Conservation (phyloP, 768 basidiomycete genomes). For the Collybiopsis luxurians region DNA sequence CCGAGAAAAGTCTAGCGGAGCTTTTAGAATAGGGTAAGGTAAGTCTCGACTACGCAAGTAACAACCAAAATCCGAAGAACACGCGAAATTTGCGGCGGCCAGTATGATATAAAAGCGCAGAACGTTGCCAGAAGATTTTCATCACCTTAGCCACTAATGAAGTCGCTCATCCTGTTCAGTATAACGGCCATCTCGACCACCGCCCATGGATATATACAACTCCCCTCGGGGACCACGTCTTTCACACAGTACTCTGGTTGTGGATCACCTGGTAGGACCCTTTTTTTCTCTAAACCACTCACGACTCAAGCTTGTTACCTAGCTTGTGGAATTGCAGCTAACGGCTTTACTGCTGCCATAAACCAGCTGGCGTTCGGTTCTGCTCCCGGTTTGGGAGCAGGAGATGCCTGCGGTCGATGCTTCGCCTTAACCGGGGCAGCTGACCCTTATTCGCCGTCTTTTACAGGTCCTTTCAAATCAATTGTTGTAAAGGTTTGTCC, state of each 20-base stretch:
- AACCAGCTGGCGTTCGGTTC: constrained; percentile 57
- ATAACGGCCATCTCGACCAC: neutral
- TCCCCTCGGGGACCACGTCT: constrained; percentile 48
- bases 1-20: too few species aligned
- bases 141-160: neutral
- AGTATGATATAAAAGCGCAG: neutral
- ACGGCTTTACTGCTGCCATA: constrained; percentile 54
- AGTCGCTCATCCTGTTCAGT: neutral
- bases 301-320: neutral
- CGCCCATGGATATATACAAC: constrained; percentile 47
- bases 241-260: constrained; percentile 60
- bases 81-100: neutral
- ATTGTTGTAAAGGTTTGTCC: constrained; percentile 51
- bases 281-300: neutral
- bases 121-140: neutral
- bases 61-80: neutral
- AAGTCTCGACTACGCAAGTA: too few species aligned
- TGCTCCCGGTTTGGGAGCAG: constrained; percentile 44
- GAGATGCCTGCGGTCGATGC: constrained; percentile 63
- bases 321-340: constrained; percentile 53
- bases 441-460: constrained; percentile 54
- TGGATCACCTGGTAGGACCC: constrained; percentile 37
- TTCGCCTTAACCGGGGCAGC: constrained; percentile 47
- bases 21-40: too few species aligned
- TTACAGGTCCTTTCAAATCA: constrained; percentile 47